Percentiles rank a stretch among this genome's conserved stretches.
phyloP scores from a whole-genome alignment of 2,329 filamentous ascomycete species.

The Penicillium polonicum region DNA sequence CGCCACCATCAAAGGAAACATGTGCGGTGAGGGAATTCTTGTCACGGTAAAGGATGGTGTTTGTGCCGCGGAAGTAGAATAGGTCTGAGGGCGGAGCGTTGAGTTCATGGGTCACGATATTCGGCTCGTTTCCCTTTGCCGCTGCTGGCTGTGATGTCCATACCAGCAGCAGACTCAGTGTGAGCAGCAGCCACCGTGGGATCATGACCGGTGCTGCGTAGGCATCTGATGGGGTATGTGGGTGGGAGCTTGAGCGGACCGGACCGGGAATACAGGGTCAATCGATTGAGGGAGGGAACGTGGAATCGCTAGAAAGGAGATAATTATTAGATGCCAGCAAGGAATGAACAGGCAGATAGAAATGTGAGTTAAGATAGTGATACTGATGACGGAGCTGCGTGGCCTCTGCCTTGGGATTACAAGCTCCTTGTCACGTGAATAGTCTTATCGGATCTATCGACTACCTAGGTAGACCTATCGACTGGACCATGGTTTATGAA shows the following conservation, averaged over 20 bases:
- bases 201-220: conserved; percentile 37
- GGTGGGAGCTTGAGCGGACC: conserved; percentile 15
- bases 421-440: conserved; percentile 34
- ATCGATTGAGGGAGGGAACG: not conserved
- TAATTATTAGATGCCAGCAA: not conserved
- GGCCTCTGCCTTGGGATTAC: conserved; percentile 20
- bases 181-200: conserved; percentile 47
- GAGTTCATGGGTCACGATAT: conserved; percentile 65
- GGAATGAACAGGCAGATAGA: not conserved
- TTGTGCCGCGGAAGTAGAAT: conserved; percentile 88
- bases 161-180: conserved; percentile 54
- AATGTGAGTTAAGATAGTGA: conserved; percentile 1
- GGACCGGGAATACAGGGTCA: conserved; percentile 12
- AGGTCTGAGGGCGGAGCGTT: conserved; percentile 65
- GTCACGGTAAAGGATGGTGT: conserved; percentile 76
- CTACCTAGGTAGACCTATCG: conserved; percentile 9
- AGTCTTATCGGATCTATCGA: conserved; percentile 19
- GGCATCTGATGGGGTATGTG: conserved; percentile 30
- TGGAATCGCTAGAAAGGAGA: not conserved
- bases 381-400: conserved; percentile 25
- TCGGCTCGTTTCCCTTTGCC: conserved; percentile 62
- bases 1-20: conserved; percentile 78
- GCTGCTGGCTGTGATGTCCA: conserved; percentile 44
- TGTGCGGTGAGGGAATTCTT: conserved; percentile 63
- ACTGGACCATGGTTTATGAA: conserved; percentile 2